These are phyloP conservation scores for Epichloe typhina DNA, from an alignment of 2,329 filamentous ascomycete species.

Conservation along the genomic window DNA sequence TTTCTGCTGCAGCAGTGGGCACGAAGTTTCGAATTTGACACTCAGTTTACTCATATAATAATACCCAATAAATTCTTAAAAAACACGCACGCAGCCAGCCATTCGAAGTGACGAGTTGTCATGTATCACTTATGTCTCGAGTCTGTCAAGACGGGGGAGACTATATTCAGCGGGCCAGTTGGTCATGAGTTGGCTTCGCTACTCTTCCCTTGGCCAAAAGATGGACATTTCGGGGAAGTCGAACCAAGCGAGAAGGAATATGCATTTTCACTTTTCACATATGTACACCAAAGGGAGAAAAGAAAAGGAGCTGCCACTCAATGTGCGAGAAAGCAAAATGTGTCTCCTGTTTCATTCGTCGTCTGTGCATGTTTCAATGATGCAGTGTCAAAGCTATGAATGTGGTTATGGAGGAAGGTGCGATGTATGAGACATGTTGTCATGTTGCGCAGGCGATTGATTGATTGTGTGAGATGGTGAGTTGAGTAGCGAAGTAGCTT, in stretches of 20 bases:
- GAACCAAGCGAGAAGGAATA: not conserved
- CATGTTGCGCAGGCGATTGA: not conserved
- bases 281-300: not conserved
- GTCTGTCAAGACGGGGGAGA: not conserved
- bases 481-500: not conserved
- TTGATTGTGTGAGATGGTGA: not conserved
- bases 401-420: not conserved
- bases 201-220: too few relatives aligned
- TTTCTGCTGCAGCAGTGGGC: not conserved
- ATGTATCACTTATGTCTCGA: not conserved
- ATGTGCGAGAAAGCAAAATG: not conserved
- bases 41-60: not conserved
- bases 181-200: not conserved
- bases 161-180: not conserved
- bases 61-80: slow-evolving; percentile 5
- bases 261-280: not conserved
- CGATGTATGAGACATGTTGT: not conserved
- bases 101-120: not conserved
- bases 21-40: not conserved
- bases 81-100: not conserved
- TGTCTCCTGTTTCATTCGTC: not conserved
- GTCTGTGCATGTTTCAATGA: not conserved
- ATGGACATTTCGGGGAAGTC: not conserved
- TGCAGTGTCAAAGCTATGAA: not conserved
- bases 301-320: not conserved